These are phyloP conservation scores for Clausena lansium DNA, from an alignment of 345 rosid species.

Conservation along the genomic window DNA sequence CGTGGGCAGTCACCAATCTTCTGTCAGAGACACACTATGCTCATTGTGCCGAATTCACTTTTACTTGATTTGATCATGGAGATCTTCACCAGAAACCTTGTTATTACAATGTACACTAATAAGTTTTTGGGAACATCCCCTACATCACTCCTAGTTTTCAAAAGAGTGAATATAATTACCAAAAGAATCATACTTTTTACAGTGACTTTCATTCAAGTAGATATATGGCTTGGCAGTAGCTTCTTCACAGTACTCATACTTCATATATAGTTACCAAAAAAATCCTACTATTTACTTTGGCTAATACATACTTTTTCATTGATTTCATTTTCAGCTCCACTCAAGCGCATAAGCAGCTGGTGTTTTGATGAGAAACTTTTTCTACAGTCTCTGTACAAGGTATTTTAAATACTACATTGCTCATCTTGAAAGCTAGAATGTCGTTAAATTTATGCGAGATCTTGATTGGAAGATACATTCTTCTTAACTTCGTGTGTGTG, in stretches of 20 bases:
- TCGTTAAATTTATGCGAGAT: not conserved
- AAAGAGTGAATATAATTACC: not conserved
- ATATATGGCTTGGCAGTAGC: not conserved
- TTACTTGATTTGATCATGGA: not conserved
- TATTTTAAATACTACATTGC: constrained; percentile 24
- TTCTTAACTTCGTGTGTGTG: too few relatives aligned
- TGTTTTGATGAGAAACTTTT: constrained; percentile 80
- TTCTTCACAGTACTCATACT: not conserved
- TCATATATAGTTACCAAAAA: not conserved
- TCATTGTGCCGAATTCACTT: not conserved
- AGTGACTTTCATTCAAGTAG: not conserved
- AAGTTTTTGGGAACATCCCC: not conserved
- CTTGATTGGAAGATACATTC: not conserved
- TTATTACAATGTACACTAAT: not conserved
- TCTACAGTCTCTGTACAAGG: constrained; percentile 87
- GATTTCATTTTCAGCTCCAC: constrained; percentile 34
- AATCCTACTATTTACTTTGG: not conserved
- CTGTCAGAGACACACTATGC: not conserved
- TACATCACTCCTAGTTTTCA: not conserved
- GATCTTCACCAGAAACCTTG: not conserved
- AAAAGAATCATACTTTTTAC: not conserved
- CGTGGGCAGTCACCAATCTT: not conserved
- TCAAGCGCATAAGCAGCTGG: constrained; percentile 60
- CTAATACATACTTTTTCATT: not conserved
- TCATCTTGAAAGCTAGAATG: not conserved